Evolutionary conservation across 345 rosid genomes (phyloP).

Genomic region (Eucalyptus grandis): DNA sequence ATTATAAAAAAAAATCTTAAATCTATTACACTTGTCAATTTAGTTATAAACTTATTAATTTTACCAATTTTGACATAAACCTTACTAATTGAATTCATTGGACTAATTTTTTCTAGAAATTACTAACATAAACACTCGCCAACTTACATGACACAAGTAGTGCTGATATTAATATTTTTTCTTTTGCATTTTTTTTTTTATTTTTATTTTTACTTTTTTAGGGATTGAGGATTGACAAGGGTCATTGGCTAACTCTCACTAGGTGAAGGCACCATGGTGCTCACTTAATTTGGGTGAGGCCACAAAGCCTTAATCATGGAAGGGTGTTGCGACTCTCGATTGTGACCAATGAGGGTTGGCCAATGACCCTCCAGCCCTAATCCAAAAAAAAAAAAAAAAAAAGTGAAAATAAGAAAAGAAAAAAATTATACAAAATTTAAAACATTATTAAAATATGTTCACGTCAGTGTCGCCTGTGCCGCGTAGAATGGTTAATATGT

Average conservation of each 20-base stretch:
- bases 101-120: too few relatives aligned
- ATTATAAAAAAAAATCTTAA: too few relatives aligned
- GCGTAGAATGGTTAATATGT: fast-evolving
- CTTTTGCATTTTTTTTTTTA: too few relatives aligned
- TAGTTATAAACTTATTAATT: too few relatives aligned
- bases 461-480: fast-evolving
- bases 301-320: background rate
- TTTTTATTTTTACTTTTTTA: too few relatives aligned
- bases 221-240: background rate
- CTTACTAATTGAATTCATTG: too few relatives aligned
- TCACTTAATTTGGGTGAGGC: background rate
- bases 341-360: background rate
- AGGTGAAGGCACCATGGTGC: background rate
- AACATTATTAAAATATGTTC: too few relatives aligned
- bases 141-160: fast-evolving
- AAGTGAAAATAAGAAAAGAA: too few relatives aligned
- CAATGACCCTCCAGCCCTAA: background rate
- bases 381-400: too few relatives aligned
- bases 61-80: too few relatives aligned
- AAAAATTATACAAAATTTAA: too few relatives aligned
- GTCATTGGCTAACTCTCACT: background rate
- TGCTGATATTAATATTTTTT: too few relatives aligned
- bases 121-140: fast-evolving
- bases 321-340: background rate
- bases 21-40: background rate